Evolutionary conservation across 306 rosid genomes (phyloP), one percentile per base, ranked within the genome.

Genomic region (Dryas drummondii): DNA sequence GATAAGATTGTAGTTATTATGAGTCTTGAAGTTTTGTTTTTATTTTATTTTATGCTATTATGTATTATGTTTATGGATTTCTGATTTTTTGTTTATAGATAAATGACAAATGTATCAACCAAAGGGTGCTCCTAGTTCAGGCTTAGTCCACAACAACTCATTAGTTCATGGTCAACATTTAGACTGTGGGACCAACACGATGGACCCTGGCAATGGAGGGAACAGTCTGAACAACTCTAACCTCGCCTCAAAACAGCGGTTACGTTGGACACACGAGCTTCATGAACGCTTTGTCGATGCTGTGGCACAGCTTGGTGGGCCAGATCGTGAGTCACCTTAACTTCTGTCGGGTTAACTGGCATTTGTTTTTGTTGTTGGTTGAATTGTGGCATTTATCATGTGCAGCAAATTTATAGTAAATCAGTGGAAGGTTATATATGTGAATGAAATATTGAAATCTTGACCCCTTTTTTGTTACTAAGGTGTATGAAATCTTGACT

Each of bases 271-370:
- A 7, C 91, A 92, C 77, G 99, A 94, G 42, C 90, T 94, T 78
- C 99, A 94, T 69, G 97, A 94, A 66, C 96, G 96, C 81, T 94
- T 94, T 79, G 90, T 94, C 68, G 96, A 92, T 86, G 97, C 99
- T 26, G 99, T 94, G 76, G 91, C 90, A 76, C 97, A 94, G 79
- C 99, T 94, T 74, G 99, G 99, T 16, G 99, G 99, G 54, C 97
- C 99, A 71, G 99, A 94, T 82, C 93, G 99, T 94, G 91, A 92
- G 99, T 90, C 76, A 77, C 76, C 70, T 67, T 37, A 56, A 55
- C 77, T 22, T 75, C 3, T 62, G 45, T 79, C 61, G 80, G 73
- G 65, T 70, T 78, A 57, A 66, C 76, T 82, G n/a, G 76, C 44
- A 60, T 61, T 46, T 67, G 1, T 60, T 58, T 63, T 75, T 65